Evolutionary conservation across 2,329 filamentous ascomycete species (phyloP).

Genomic region (Aspergillus brasiliensis): DNA sequence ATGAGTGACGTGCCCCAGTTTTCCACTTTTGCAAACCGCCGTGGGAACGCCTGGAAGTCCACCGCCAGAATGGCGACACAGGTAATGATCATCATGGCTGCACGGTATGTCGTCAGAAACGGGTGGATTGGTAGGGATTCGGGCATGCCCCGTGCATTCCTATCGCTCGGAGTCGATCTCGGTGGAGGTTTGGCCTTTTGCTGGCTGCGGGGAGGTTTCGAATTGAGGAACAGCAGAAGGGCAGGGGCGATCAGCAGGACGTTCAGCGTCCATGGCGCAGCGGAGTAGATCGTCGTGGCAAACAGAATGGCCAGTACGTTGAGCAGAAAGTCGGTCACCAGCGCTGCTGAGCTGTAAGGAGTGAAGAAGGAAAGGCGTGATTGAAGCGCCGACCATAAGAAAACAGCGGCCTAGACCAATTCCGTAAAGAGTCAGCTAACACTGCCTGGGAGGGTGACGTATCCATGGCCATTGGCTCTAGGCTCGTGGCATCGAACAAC

Average conservation of each 20-base stretch:
- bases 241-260: slow-evolving; percentile 73
- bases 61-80: slow-evolving; percentile 94
- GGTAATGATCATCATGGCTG: slow-evolving; percentile 87
- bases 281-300: slow-evolving; percentile 81
- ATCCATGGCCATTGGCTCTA: slow-evolving; percentile 27
- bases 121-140: slow-evolving; percentile 76
- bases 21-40: slow-evolving; percentile 95
- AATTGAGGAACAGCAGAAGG: slow-evolving; percentile 59
- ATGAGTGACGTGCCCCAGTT: slow-evolving; percentile 99
- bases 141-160: slow-evolving; percentile 32
- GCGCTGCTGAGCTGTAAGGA: slow-evolving; percentile 68
- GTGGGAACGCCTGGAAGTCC: slow-evolving; percentile 89
- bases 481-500: too few species aligned
- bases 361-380: slow-evolving; percentile 81
- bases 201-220: slow-evolving; percentile 27
- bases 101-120: slow-evolving; percentile 89
- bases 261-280: slow-evolving; percentile 71
- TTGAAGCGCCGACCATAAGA: slow-evolving; percentile 89
- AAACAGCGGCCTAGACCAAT: slow-evolving; percentile 66
- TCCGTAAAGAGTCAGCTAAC: neutral
- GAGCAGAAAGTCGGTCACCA: slow-evolving; percentile 80
- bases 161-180: slow-evolving; percentile 21
- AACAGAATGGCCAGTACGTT: slow-evolving; percentile 82
- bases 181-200: slow-evolving; percentile 40
- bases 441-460: neutral